phyloP scores from a whole-genome alignment of 192 early-diverging fungal genomes.

The Geranomyces michiganensis region DNA sequence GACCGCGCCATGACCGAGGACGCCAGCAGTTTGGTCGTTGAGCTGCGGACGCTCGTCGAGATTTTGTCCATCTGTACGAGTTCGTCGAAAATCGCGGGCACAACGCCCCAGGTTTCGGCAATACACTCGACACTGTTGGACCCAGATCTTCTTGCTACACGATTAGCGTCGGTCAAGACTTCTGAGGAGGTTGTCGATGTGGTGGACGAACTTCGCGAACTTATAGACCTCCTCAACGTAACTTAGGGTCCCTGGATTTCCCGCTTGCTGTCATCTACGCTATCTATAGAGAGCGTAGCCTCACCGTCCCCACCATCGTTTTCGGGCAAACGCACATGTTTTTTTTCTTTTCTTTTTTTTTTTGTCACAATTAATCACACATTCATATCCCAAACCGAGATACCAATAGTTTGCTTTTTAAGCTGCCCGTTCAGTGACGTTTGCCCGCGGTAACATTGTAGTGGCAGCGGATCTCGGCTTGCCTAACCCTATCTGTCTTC shows the following conservation, averaged over 20 bases:
- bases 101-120: not conserved
- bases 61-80: constrained; percentile 1
- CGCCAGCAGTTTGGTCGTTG: not conserved
- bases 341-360: no score
- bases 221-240: constrained; percentile 6
- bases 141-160: not conserved
- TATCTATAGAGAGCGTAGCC: no score
- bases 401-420: no score
- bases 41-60: constrained; percentile 18
- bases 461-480: no score
- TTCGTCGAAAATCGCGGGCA: not conserved
- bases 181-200: constrained; percentile 15
- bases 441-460: no score
- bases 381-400: no score
- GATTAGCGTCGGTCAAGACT: not conserved
- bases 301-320: no score
- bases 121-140: constrained; percentile 14
- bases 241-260: not conserved
- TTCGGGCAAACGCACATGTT: no score
- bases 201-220: constrained; percentile 16
- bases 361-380: no score
- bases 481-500: no score
- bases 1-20: not conserved
- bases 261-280: no score
- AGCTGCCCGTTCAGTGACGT: no score